phyloP scores from a whole-genome alignment of 2,329 filamentous ascomycete species.

The Penicillium griseofulvum region DNA sequence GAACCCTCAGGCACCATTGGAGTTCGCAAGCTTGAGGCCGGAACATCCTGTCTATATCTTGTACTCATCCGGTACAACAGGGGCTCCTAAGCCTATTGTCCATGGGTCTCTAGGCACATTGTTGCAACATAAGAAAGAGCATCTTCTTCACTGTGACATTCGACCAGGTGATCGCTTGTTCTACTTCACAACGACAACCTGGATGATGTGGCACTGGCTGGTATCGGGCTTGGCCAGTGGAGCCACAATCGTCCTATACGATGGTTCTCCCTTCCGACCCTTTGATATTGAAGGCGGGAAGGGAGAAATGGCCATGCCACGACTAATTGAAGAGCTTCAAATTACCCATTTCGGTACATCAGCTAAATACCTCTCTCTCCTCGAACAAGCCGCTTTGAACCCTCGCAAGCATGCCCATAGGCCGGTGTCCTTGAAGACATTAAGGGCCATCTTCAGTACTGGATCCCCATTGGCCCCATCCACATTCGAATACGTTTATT shows the following conservation, averaged over 20 bases:
- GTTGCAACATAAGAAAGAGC: conserved; percentile 96
- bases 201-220: conserved; percentile 99
- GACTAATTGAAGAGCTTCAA: conserved; percentile 71
- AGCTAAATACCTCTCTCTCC: conserved; percentile 85
- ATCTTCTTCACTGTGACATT: conserved; percentile 81
- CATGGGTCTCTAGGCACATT: conserved; percentile 88
- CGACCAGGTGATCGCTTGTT: conserved; percentile 70
- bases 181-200: conserved; percentile 92
- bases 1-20: conserved; percentile 43
- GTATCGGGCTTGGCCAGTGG: conserved; percentile 81
- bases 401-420: conserved; percentile 54
- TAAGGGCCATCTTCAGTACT: conserved; percentile 90
- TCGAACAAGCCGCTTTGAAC: conserved; percentile 73
- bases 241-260: conserved; percentile 81
- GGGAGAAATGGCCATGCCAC: conserved; percentile 77
- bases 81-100: conserved; percentile 85
- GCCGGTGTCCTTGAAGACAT: conserved; percentile 43
- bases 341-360: conserved; percentile 96
- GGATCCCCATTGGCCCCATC: conserved; percentile 89
- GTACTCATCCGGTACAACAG: conserved; percentile 89
- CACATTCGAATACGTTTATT: conserved; percentile 87
- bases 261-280: conserved; percentile 84
- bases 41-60: conserved; percentile 91
- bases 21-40: conserved; percentile 74
- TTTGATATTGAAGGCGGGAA: conserved; percentile 54